Percentiles rank a stretch among this genome's conserved stretches.
phyloP scores from a whole-genome alignment of 768 basidiomycete genomes.

The Austroboletus eburneus region DNA sequence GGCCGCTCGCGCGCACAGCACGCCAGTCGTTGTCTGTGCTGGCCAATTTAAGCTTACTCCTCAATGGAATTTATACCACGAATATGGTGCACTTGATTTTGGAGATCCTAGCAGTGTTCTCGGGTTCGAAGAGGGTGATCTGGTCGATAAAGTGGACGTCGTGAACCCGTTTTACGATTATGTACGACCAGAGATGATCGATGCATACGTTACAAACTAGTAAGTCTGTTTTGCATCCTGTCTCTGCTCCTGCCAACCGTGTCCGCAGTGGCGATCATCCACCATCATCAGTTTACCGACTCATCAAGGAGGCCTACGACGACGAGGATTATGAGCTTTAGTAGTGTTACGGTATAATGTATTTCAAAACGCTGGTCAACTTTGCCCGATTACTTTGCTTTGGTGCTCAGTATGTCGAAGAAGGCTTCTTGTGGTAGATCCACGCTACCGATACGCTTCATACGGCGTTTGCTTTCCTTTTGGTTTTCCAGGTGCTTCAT shows the following conservation, averaged over 20 bases:
- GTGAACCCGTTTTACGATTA: slow-evolving; percentile 97
- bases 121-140: slow-evolving; percentile 72
- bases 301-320: slow-evolving; percentile 93
- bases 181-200: slow-evolving; percentile 86
- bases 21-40: slow-evolving; percentile 88
- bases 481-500: slow-evolving; percentile 85
- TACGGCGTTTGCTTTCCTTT: slow-evolving; percentile 85
- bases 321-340: slow-evolving; percentile 85
- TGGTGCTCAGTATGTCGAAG: slow-evolving; percentile 79
- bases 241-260: slow-evolving; percentile 6
- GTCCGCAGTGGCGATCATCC: slow-evolving; percentile 85
- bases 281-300: slow-evolving; percentile 86
- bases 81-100: slow-evolving; percentile 80
- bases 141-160: slow-evolving; percentile 87
- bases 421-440: slow-evolving; percentile 95
- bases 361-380: background rate
- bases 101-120: slow-evolving; percentile 63
- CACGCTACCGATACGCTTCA: slow-evolving; percentile 86
- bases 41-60: slow-evolving; percentile 98
- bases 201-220: slow-evolving; percentile 97
- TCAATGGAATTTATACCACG: slow-evolving; percentile 82
- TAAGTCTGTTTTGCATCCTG: slow-evolving; percentile 42
- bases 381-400: slow-evolving; percentile 27
- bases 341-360: background rate
- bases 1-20: slow-evolving; percentile 85